These are phyloP conservation scores for Triglochin maritima DNA, from an alignment of 106 monocot genomes.

Conservation along the genomic window DNA sequence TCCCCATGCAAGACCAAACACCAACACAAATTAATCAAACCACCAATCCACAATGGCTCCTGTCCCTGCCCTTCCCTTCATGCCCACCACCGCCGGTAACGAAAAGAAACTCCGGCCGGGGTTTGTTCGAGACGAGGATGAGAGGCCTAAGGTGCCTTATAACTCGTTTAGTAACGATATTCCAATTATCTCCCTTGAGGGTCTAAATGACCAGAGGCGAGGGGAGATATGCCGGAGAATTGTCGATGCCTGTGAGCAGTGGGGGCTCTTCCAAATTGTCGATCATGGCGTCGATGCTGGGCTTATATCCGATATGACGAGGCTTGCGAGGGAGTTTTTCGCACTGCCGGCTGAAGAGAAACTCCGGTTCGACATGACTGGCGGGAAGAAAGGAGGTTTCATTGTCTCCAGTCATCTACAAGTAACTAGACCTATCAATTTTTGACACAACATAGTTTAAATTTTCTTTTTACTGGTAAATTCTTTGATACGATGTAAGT, in stretches of 20 bases:
- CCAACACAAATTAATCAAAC: no score
- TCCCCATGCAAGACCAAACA: no score
- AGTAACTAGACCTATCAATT: no score
- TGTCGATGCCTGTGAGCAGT: conserved; percentile 81
- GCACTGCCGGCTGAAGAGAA: conserved; percentile 65
- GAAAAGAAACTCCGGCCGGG: conserved; percentile 6
- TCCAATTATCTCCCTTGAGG: conserved; percentile 15
- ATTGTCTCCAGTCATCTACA: conserved; percentile 92
- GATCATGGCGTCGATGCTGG: conserved; percentile 65
- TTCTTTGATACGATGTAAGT: no score
- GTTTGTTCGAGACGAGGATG: conserved; percentile 21
- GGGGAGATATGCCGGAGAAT: conserved; percentile 38
- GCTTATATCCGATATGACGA: conserved; percentile 53
- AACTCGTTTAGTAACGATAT: conserved; percentile 15
- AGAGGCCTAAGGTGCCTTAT: conserved; percentile 19
- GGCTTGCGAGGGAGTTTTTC: conserved; percentile 65
- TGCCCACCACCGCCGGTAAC: conserved; percentile 3
- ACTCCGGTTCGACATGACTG: conserved; percentile 81
- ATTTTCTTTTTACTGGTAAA: no score
- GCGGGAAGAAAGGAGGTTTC: conserved; percentile 96
- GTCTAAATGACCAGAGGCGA: conserved; percentile 5
- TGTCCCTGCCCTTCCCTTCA: no score
- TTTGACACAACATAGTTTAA: no score
- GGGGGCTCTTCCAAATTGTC: conserved; percentile 88
- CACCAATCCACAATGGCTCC: no score